Percentiles rank a stretch among this genome's conserved stretches.
Evolutionary conservation across 768 basidiomycete genomes (phyloP).

Genomic region (Myochromella boudieri): DNA sequence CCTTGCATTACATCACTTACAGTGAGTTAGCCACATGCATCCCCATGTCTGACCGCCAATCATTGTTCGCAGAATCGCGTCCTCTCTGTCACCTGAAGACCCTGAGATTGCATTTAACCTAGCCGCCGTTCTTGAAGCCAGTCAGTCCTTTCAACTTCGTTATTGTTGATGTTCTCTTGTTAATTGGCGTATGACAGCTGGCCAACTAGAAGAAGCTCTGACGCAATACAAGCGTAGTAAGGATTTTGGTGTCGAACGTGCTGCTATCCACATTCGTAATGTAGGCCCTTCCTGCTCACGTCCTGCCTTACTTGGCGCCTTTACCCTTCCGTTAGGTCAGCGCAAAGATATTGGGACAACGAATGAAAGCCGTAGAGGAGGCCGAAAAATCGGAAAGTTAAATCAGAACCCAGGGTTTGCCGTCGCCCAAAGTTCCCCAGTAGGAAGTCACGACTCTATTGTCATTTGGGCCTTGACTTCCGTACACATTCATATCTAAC

Average conservation of each 20-base stretch:
- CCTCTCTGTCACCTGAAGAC: slow-evolving; percentile 83
- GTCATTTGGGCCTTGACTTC: slow-evolving; percentile 20
- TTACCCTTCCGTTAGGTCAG: slow-evolving; percentile 53
- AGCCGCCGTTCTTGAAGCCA: slow-evolving; percentile 87
- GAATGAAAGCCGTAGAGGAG: slow-evolving; percentile 47
- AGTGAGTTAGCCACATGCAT: slow-evolving; percentile 44
- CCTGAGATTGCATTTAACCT: slow-evolving; percentile 92
- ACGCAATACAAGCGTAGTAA: slow-evolving; percentile 80
- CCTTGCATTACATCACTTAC: slow-evolving; percentile 82
- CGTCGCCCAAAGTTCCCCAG: slow-evolving; percentile 9
- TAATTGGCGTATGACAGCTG: slow-evolving; percentile 48
- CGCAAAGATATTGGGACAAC: slow-evolving; percentile 74
- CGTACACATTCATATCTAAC: neutral
- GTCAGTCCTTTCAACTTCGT: slow-evolving; percentile 42
- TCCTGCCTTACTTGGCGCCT: slow-evolving; percentile 9
- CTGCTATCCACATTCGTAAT: slow-evolving; percentile 80
- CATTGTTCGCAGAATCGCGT: slow-evolving; percentile 62
- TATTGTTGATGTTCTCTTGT: slow-evolving; percentile 16
- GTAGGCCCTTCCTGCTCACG: slow-evolving; percentile 37
- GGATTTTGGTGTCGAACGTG: slow-evolving; percentile 77
- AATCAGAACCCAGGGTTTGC: slow-evolving; percentile 23
- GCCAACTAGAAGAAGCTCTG: slow-evolving; percentile 77
- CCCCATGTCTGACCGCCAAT: slow-evolving; percentile 28
- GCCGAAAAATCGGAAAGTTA: slow-evolving; percentile 36
- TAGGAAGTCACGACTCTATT: slow-evolving; percentile 27